Conservation (phyloP, 2,329 filamentous ascomycete species). For the Sporothrix luriei region DNA sequence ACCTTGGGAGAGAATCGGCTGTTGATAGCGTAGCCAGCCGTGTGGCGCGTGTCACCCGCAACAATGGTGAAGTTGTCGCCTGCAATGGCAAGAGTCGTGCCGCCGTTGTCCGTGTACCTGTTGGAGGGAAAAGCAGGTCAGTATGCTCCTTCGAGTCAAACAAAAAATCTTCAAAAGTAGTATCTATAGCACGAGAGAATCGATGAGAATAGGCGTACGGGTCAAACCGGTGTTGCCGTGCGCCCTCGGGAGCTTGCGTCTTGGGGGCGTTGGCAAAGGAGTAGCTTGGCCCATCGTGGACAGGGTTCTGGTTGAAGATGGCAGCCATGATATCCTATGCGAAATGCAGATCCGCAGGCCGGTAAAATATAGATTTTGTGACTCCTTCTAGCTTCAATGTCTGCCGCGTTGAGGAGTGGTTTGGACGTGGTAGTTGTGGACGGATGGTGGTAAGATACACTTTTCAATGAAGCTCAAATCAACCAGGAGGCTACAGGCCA, state of each 20-base stretch:
- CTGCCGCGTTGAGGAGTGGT: background rate
- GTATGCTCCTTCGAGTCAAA: background rate
- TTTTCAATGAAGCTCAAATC: constrained; percentile 24
- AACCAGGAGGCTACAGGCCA: constrained; percentile 3
- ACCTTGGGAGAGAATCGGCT: constrained; percentile 93
- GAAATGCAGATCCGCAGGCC: background rate
- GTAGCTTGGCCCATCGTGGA: constrained; percentile 70
- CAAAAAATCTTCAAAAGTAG: background rate
- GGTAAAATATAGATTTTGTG: background rate
- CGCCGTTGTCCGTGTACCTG: constrained; percentile 97
- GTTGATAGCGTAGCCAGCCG: constrained; percentile 98
- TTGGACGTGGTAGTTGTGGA: background rate
- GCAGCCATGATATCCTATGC: constrained; percentile 55
- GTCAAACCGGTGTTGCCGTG: constrained; percentile 82
- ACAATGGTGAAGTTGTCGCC: constrained; percentile 94
- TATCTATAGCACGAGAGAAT: background rate
- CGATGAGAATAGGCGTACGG: constrained; percentile 64
- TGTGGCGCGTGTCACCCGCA: constrained; percentile 94
- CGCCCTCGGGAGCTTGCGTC: constrained; percentile 54
- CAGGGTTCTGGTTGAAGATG: constrained; percentile 71
- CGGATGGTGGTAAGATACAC: background rate
- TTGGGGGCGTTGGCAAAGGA: constrained; percentile 65
- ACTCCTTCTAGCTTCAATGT: background rate
- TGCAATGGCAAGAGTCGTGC: constrained; percentile 91
- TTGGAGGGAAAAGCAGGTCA: background rate